Base-by-base conservation (phyloP, 2,329 filamentous ascomycete species). In the Diplodia mutila region DNA sequence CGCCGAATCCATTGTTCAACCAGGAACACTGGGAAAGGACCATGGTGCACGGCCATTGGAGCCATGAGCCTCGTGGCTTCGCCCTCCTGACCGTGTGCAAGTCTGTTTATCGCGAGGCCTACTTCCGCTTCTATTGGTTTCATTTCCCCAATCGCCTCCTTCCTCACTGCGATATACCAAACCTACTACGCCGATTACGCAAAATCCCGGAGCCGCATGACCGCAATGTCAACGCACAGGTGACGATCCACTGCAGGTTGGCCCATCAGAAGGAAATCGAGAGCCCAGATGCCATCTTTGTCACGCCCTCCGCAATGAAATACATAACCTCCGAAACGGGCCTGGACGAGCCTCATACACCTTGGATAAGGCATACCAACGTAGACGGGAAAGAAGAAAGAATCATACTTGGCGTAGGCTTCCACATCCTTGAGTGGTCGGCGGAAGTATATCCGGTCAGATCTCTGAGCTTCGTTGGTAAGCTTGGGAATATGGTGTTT, bases 111-210 rank as follows among this genome's bases (percentile, higher is more conserved):
- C 14, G 4, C 18, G 59, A 63, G 29, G 39, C 27, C 21, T 37
- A 8, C 42, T 63, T 34, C n/a, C 59, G 59, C 27, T 63, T 63
- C 27, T 63, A 49, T 29, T 63, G 59, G 59, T 63, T 63, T 11
- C 59, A 63, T 23, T 37, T 63, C 16, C 42, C 59, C 11, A 63
- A 63, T 8, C 37, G 9, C 12, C 14, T 37, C 11, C 23, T 63
- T 11, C n/a, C 16, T 1, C 2, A 9, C 4, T 7, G 14, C 18
- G 16, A 14, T 11, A 18, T 49, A 6, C 5, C 4, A 14, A 11
- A 16, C 14, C n/a, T 63, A 12, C 42, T 3, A 9, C 7, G 12
- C 12, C 59, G 46, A 34, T 16, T 63, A 29, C 25, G 25, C 25
- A 49, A 23, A 29, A 25, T 63, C 11, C 42, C 59, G 2, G 12